A percentile compares a stretch with the other conserved stretches of the same genome.
These are phyloP conservation scores for Wallacemonas sp. DNA, from an alignment of 208 protist species.

Conservation along the genomic window DNA sequence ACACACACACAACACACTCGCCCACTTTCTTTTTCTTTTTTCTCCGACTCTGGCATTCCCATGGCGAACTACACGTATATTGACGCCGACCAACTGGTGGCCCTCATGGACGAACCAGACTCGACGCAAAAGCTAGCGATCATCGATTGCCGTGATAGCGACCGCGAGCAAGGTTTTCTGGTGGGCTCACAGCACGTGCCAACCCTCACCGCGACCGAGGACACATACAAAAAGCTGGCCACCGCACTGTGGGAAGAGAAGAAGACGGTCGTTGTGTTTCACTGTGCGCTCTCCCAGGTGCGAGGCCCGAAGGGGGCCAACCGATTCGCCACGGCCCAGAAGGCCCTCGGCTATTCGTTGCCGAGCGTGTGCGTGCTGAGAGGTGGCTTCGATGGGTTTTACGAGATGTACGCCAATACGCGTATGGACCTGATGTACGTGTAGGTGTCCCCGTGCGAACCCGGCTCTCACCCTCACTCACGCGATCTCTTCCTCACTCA, in stretches of 20 bases:
- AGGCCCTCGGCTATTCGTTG: conserved; percentile 22
- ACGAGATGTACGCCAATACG: conserved; percentile 35
- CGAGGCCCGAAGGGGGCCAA: conserved; percentile 58
- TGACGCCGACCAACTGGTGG: conserved; percentile 46
- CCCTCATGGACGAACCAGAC: conserved; percentile 43
- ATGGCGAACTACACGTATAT: conserved; percentile 67
- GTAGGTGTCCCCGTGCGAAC: too few relatives aligned
- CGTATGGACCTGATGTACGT: conserved; percentile 54
- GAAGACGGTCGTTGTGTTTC: conserved; percentile 50
- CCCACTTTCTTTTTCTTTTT: neutral
- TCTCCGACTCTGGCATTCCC: neutral
- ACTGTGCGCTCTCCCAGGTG: conserved; percentile 77
- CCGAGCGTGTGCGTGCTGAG: conserved; percentile 63
- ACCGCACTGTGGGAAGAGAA: conserved; percentile 27
- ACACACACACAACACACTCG: too few relatives aligned
- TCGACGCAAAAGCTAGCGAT: conserved; percentile 27
- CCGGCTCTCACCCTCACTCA: too few relatives aligned
- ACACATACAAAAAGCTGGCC: conserved; percentile 35
- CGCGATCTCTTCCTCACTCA: too few relatives aligned
- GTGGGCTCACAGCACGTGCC: conserved; percentile 52
- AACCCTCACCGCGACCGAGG: conserved; percentile 25
- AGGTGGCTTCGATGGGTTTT: conserved; percentile 69
- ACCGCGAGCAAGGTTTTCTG: conserved; percentile 59
- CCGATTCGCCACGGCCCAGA: conserved; percentile 48
- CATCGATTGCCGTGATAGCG: conserved; percentile 75